These are phyloP conservation scores for Cenchrus fungigraminus DNA, from an alignment of 176 grass and related monocot species.

Conservation along the genomic window DNA sequence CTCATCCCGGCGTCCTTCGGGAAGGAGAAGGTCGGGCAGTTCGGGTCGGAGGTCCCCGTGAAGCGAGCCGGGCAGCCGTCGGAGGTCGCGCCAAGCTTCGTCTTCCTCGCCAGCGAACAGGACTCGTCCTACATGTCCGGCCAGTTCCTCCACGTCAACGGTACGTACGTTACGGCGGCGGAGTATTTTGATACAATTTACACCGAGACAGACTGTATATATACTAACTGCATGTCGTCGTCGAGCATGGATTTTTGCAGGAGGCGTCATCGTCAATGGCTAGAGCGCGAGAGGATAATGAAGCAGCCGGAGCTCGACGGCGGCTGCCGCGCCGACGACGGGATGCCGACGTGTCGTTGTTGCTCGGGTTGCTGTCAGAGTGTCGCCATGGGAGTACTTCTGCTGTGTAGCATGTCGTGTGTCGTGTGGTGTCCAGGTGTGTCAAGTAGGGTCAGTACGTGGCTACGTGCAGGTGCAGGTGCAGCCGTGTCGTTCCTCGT, in stretches of 20 bases:
- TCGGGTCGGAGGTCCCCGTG: conserved; percentile 66
- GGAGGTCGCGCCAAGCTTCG: conserved; percentile 70
- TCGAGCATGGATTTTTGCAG: conserved; percentile 18
- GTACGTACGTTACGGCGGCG: conserved; percentile 28
- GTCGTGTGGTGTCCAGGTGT: not conserved
- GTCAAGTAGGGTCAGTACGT: not conserved
- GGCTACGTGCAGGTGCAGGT: not conserved
- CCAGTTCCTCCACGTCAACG: conserved; percentile 84
- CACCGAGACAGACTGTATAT: not conserved
- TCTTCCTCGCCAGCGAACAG: conserved; percentile 69
- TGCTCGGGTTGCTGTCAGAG: not conserved
- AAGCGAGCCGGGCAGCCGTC: conserved; percentile 56
- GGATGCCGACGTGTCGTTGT: not conserved
- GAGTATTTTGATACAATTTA: too few relatives aligned
- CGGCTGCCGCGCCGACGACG: not conserved
- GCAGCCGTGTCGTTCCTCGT: not conserved
- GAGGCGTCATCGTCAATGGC: conserved; percentile 60
- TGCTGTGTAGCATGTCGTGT: not conserved
- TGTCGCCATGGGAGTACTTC: not conserved
- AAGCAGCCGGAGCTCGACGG: not conserved
- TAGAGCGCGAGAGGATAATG: conserved; percentile 8
- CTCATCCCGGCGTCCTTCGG: conserved; percentile 68
- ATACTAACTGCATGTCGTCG: not conserved
- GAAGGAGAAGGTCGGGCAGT: conserved; percentile 56
- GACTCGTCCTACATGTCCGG: conserved; percentile 82